Base-by-base conservation (phyloP, 139 green algal genomes). In the Asterochloris sp. region DNA sequence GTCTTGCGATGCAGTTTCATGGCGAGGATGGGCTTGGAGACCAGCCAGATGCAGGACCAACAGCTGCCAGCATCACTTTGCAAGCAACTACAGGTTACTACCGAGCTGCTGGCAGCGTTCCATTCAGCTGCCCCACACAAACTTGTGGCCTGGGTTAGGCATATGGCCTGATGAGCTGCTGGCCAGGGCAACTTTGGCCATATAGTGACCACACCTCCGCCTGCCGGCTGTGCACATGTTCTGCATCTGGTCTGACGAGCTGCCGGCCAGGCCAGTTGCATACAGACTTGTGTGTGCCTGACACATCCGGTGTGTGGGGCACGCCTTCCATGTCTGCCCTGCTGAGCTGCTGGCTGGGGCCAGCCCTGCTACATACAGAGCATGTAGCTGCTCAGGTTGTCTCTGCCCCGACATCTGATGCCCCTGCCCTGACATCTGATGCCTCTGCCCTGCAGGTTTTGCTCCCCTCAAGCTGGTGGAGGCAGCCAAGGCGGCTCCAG, bases 1-100 rank as follows among this genome's bases (percentile, higher is more conserved):
- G 27, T 29, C 26, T 10, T 74, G 77, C 77, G 74, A n/a, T 62
- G 62, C 73, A 84, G 73, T 84, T 84, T 60, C 81, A 84, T 62
- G 81, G 81, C 21, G 23, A 69, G 28, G 81, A 84, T 61, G 81
- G 81, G 15, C 62, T 84, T 73, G 81, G 81, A 14, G 81, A 84
- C 75, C 73, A 38, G 23, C 81, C 81, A 54, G 26, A 64, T 17
- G 62, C 76, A n/a, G 73, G 63, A 10, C 81, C 81, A n/a, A 69
- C 81, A 26, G 62, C 66, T 67, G 62, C 62, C 15, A 80, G 62
- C 24, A 63, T 84, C 21, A 76, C 28, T 19, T 29, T 84, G 13
- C 54, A 27, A 27, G 27, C 28, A 68, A 66, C 73, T n/a, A 23
- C 61, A 74, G 80, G 69, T 79, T n/a, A 27, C 38, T 47, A 28